Percentiles rank a stretch among this genome's conserved stretches.
These are phyloP conservation scores for Ogataea degrootiae DNA, from an alignment of 805 yeast genomes.

Conservation along the genomic window DNA sequence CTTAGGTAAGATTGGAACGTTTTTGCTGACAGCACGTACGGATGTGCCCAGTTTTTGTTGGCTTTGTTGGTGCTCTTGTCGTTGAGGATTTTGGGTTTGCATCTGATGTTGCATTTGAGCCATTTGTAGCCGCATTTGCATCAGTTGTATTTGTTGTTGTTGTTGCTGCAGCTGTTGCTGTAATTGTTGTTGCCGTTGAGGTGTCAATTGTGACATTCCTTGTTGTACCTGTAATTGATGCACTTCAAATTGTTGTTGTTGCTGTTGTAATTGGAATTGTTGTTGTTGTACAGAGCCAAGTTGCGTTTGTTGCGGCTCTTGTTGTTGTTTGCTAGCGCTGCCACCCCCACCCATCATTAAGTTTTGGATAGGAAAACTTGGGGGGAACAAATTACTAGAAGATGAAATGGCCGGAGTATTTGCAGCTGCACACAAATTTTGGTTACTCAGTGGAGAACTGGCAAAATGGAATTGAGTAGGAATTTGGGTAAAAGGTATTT, in stretches of 20 bases:
- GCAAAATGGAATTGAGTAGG: conserved; percentile 6
- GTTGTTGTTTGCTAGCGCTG: conserved; percentile 1
- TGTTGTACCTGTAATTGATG: neutral
- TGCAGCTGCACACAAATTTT: no score
- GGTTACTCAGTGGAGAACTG: conserved; percentile 2
- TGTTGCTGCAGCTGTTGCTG: neutral
- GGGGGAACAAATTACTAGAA: conserved; percentile 8
- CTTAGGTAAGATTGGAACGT: conserved; percentile 33
- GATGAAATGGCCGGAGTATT: neutral
- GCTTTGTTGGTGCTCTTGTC: conserved; percentile 2
- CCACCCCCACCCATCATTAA: conserved; percentile 6
- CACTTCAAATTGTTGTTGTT: neutral
- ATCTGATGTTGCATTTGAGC: conserved; percentile 3
- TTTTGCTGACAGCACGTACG: conserved; percentile 18
- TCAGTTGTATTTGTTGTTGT: neutral
- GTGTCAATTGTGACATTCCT: neutral
- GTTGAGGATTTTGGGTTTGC: neutral
- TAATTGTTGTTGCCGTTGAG: neutral
- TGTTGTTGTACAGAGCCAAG: neutral
- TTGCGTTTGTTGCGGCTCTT: neutral
- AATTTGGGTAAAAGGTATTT: conserved; percentile 5
- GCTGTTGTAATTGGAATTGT: neutral
- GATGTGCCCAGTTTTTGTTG: neutral
- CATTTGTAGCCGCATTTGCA: conserved; percentile 2
- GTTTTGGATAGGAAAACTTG: conserved; percentile 11